Evolutionary conservation across 2,329 filamentous ascomycete genomes (phyloP).

Genomic region (Epichloe hybrida): DNA sequence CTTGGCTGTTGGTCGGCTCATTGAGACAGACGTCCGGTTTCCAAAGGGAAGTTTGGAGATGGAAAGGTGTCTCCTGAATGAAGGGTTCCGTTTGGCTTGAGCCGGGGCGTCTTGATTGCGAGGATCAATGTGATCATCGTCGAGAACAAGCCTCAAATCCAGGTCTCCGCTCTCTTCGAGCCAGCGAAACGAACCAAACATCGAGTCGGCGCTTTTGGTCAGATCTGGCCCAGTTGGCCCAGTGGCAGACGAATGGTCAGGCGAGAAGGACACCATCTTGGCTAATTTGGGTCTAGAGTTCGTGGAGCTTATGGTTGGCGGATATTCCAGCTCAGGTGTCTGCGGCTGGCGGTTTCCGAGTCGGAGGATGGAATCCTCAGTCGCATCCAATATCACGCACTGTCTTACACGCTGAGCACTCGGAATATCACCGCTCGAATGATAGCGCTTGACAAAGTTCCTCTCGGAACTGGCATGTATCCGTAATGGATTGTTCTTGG

Average conservation of each 20-base stretch:
- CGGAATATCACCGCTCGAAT: constrained; percentile 53
- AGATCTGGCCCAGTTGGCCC: constrained; percentile 5
- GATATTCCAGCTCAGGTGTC: constrained; percentile 9
- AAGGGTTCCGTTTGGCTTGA: constrained; percentile 36
- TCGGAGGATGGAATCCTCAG: constrained; percentile 15
- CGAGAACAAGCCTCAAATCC: constrained; percentile 51
- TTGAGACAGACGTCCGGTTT: constrained; percentile 36
- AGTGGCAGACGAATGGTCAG: constrained; percentile 6
- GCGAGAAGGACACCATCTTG: constrained; percentile 14
- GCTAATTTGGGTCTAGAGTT: constrained; percentile 3
- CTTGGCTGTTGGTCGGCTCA: constrained; percentile 33
- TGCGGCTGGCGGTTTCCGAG: constrained; percentile 14
- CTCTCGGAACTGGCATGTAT: background rate
- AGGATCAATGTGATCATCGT: constrained; percentile 56
- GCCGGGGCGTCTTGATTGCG: constrained; percentile 31
- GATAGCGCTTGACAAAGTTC: constrained; percentile 43
- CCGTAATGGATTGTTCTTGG: background rate
- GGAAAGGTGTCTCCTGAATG: constrained; percentile 59
- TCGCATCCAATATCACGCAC: constrained; percentile 24
- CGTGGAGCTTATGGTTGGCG: background rate
- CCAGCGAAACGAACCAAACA: constrained; percentile 60
- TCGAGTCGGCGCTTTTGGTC: constrained; percentile 28
- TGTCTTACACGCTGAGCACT: constrained; percentile 28
- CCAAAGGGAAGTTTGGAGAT: constrained; percentile 51
- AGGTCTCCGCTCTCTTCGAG: constrained; percentile 60